Conservation (phyloP, 805 yeast species). For the Wickerhamiella siamensis region DNA sequence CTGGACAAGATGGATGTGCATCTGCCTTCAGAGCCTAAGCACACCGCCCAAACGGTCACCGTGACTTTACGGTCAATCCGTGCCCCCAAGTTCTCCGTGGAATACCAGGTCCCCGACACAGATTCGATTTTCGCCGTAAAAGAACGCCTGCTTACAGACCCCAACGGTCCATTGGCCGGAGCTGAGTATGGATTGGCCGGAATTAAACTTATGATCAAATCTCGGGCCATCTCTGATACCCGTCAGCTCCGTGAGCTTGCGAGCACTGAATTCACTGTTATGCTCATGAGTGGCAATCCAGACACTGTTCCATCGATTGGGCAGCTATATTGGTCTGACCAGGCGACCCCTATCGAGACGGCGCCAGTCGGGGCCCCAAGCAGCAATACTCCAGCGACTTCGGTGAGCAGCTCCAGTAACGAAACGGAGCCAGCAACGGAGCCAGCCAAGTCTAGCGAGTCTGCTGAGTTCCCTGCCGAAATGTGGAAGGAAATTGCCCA, state of each 20-base stretch:
- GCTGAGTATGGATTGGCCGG: conserved; percentile 5
- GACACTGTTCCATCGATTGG: conserved; percentile 11
- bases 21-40: background rate
- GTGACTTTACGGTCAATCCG: conserved; percentile 49
- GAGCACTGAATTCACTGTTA: conserved; percentile 13
- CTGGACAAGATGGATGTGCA: conserved; percentile 4
- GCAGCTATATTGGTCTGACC: conserved; percentile 14
- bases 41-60: conserved; percentile 4
- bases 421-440: no score
- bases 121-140: conserved; percentile 20
- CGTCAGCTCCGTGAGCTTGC: conserved; percentile 14
- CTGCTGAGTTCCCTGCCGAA: conserved; percentile 12
- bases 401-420: background rate
- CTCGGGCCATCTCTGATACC: conserved; percentile 16
- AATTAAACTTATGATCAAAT: conserved; percentile 13
- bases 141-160: conserved; percentile 21
- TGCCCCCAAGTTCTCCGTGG: conserved; percentile 48
- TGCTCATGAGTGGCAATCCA: conserved; percentile 7
- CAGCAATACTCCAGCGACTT: background rate
- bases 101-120: conserved; percentile 13
- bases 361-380: background rate
- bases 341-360: no score
- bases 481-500: conserved; percentile 15
- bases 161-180: conserved; percentile 16
- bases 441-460: background rate